Percentiles rank a stretch among this genome's conserved stretches.
phyloP scores from a whole-genome alignment of 73 alveolate species.

The Paramecium pentaurelia region DNA sequence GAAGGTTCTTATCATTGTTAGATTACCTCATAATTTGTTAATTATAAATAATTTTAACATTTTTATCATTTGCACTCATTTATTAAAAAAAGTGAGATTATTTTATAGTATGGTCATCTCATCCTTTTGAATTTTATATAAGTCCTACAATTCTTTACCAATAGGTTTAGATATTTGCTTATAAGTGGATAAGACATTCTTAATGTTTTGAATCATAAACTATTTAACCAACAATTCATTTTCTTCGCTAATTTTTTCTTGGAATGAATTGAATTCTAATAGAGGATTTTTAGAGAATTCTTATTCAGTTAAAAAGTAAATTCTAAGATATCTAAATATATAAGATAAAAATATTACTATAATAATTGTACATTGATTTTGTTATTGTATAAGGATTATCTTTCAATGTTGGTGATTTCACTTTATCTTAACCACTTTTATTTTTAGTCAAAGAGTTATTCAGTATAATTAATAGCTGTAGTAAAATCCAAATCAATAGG shows the following conservation, averaged over 20 bases:
- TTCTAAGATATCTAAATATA: neutral
- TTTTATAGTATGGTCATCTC: constrained; percentile 24
- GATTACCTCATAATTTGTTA: constrained; percentile 10
- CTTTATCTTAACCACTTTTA: neutral
- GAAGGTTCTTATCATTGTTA: neutral
- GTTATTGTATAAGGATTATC: neutral
- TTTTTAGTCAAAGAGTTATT: neutral
- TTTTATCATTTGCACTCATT: neutral
- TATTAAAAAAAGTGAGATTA: neutral
- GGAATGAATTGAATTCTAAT: neutral
- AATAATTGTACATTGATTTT: neutral
- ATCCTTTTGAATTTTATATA: neutral
- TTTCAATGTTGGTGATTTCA: neutral
- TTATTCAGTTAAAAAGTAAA: neutral
- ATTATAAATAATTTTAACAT: neutral
- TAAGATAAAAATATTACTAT: neutral
- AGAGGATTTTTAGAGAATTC: neutral
- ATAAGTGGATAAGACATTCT: neutral
- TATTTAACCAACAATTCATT: constrained; percentile 1
- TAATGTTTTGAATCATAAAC: neutral
- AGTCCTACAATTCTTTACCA: neutral
- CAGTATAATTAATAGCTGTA: neutral
- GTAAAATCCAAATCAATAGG: neutral
- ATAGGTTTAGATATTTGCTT: neutral
- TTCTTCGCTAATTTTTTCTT: neutral